A percentile compares a stretch with the other conserved stretches of the same genome.
Conservation (phyloP, 805 yeast species). For the Sugiyamaella boreocaroliniensis region DNA sequence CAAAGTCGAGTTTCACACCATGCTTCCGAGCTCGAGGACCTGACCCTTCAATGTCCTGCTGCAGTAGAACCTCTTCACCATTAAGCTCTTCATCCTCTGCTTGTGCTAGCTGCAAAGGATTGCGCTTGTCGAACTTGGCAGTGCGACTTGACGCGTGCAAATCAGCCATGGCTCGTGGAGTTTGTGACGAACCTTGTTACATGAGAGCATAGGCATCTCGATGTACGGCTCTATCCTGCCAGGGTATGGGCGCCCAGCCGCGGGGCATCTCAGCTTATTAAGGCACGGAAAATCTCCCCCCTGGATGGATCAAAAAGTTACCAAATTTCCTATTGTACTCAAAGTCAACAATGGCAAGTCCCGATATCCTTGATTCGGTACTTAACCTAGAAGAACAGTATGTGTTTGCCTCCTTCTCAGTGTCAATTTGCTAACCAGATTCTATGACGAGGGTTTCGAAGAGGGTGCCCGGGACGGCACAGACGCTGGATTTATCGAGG, state of each 20-base stretch:
- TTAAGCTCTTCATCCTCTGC: slow-evolving; percentile 10
- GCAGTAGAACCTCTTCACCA: slow-evolving; percentile 20
- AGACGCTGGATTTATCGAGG: slow-evolving; percentile 58
- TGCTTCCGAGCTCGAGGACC: slow-evolving; percentile 7
- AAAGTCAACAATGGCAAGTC: not conserved
- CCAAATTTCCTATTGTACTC: no score
- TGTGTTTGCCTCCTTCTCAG: slow-evolving; percentile 3
- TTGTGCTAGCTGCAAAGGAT: slow-evolving; percentile 19
- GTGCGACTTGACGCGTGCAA: not conserved
- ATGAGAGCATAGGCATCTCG: no score
- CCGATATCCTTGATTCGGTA: slow-evolving; percentile 41
- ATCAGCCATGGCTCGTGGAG: not conserved
- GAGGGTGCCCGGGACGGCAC: slow-evolving; percentile 66
- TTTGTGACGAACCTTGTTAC: no score
- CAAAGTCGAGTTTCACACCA: slow-evolving; percentile 15
- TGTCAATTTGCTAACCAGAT: slow-evolving; percentile 23
- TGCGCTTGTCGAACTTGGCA: slow-evolving; percentile 19
- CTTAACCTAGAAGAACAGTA: slow-evolving; percentile 53
- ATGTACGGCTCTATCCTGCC: no score
- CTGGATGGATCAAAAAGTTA: no score
- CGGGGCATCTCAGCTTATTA: not conserved
- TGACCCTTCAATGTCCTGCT: slow-evolving; percentile 20
- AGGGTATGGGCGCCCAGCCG: no score
- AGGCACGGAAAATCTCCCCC: not conserved
- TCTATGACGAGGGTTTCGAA: slow-evolving; percentile 58